phyloP scores from a whole-genome alignment of 2,329 filamentous ascomycete species.

The Elsinoe necatrix region DNA sequence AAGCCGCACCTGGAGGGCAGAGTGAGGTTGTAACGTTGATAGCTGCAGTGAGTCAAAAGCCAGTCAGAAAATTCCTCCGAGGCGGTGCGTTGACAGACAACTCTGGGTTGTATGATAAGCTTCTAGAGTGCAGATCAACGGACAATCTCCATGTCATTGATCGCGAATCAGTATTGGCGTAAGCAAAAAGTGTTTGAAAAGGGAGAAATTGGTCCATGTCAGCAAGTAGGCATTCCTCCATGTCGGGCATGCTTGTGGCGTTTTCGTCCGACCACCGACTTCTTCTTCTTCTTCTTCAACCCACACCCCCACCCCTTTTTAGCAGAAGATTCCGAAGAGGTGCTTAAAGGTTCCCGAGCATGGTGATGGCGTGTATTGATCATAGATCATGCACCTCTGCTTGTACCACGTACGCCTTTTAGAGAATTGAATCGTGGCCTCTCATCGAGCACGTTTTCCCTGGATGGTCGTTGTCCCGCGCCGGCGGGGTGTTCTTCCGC shows the following conservation, averaged over 20 bases:
- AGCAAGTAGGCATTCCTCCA: neutral
- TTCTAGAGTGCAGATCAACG: neutral
- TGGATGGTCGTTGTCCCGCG: neutral
- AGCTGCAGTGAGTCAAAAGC: neutral
- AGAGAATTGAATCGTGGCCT: neutral
- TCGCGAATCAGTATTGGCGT: neutral
- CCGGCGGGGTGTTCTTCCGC: neutral
- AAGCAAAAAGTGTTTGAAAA: neutral
- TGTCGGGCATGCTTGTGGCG: neutral
- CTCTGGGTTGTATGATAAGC: neutral
- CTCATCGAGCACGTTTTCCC: neutral
- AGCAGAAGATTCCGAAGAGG: neutral
- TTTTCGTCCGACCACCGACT: neutral
- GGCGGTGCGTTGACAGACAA: neutral
- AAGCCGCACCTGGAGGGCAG: neutral
- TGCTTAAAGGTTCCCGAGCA: neutral
- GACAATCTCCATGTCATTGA: neutral
- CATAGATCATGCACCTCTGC: neutral
- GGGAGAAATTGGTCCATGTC: neutral
- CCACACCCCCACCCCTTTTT: too few relatives aligned
- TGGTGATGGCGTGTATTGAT: neutral
- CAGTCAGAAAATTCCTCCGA: constrained; percentile 1
- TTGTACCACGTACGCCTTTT: neutral
- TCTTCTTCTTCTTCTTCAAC: neutral
- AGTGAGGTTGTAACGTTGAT: neutral